Percentiles rank a stretch among this genome's conserved stretches.
These are phyloP conservation scores for Corymbia citriodora DNA, from an alignment of 441 rosid genomes.

Conservation along the genomic window DNA sequence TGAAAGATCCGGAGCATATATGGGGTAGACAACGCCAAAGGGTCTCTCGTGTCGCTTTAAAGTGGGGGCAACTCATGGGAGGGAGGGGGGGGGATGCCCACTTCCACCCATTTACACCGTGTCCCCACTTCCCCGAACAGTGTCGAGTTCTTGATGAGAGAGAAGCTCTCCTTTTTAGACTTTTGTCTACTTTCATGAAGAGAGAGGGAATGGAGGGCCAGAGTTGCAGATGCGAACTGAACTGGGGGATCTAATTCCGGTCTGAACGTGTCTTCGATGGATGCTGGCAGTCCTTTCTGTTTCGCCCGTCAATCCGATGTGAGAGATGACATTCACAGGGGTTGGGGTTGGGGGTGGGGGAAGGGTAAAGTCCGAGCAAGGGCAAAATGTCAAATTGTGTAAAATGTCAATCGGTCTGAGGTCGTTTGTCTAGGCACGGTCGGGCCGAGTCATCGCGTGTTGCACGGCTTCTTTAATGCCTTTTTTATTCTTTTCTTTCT, in stretches of 20 bases:
- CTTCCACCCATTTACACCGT: not conserved
- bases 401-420: not conserved
- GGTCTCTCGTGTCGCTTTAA: not conserved
- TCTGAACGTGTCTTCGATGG: not conserved
- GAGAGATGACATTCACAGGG: not conserved
- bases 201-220: not conserved
- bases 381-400: not conserved
- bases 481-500: not conserved
- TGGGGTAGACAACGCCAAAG: not conserved
- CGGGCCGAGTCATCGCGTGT: not conserved
- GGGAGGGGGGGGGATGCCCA: not conserved
- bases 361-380: not conserved
- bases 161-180: not conserved
- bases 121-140: not conserved
- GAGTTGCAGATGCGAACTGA: not conserved
- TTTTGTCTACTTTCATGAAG: not conserved
- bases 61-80: not conserved
- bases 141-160: not conserved
- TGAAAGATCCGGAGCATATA: not conserved
- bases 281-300: not conserved
- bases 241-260: not conserved
- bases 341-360: not conserved
- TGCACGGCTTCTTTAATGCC: not conserved
- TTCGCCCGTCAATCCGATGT: not conserved
- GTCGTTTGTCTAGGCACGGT: not conserved